Percentiles rank a stretch among this genome's conserved stretches.
These are phyloP conservation scores for Hypoxylon sp. DNA, from an alignment of 2,329 filamentous ascomycete genomes.

Conservation along the genomic window DNA sequence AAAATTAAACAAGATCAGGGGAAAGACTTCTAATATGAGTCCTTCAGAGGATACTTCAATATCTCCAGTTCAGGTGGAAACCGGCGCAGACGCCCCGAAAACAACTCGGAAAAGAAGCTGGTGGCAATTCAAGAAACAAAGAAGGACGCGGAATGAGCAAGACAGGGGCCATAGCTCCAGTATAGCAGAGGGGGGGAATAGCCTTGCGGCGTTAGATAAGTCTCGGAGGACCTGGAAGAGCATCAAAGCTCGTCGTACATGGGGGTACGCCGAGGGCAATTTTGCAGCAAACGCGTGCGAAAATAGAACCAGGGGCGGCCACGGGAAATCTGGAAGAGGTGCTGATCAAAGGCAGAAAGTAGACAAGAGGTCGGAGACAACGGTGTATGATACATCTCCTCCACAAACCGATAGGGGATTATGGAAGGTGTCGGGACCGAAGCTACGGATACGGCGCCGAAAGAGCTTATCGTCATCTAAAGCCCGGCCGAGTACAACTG, in stretches of 20 bases:
- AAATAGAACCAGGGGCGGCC: background rate
- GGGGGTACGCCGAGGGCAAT: conserved; percentile 8
- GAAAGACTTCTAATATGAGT: conserved; percentile 10
- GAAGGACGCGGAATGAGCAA: background rate
- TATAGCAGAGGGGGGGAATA: conserved; percentile 5
- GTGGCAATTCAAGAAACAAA: conserved; percentile 34
- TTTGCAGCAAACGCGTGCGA: background rate
- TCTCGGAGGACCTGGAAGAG: conserved; percentile 24
- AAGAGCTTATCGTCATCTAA: conserved; percentile 31
- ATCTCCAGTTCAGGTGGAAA: conserved; percentile 11
- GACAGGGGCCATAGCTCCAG: background rate
- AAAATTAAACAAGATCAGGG: conserved; percentile 3
- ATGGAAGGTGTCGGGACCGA: conserved; percentile 13
- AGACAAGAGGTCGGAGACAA: conserved; percentile 13
- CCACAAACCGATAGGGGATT: background rate
- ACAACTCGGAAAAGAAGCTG: conserved; percentile 20
- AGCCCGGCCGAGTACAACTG: conserved; percentile 23
- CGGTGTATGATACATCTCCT: background rate
- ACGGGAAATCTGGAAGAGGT: background rate
- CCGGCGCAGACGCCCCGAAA: background rate
- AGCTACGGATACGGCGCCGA: conserved; percentile 11
- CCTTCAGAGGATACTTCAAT: conserved; percentile 6
- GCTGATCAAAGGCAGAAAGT: background rate
- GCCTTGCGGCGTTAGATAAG: background rate
- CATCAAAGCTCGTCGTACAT: conserved; percentile 16